These are phyloP conservation scores for Solanum hybrid DNA, from an alignment of 305 asterid species.

Conservation along the genomic window DNA sequence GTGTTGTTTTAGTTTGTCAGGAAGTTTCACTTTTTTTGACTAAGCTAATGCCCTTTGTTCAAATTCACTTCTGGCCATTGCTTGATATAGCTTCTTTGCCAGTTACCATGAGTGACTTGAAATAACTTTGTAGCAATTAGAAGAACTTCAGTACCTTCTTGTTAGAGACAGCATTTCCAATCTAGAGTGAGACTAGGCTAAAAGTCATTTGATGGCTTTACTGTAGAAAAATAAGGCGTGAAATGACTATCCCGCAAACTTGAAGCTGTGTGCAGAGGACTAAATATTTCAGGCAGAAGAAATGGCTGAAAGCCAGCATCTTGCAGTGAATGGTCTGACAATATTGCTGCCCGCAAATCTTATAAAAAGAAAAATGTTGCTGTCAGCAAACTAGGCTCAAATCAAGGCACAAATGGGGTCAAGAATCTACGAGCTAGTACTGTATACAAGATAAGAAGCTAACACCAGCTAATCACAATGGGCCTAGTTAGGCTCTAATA, in stretches of 20 bases:
- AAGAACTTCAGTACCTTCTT: not conserved
- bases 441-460: not conserved
- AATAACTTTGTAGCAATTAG: not conserved
- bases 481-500: not conserved
- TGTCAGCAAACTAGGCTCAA: not conserved
- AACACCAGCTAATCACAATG: not conserved
- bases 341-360: not conserved
- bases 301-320: not conserved
- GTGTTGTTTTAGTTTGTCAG: not conserved
- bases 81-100: not conserved
- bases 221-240: not conserved
- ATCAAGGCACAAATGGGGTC: not conserved
- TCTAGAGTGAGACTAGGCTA: not conserved
- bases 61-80: not conserved
- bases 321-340: not conserved
- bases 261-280: not conserved
- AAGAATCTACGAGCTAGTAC: not conserved
- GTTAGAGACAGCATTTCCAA: not conserved
- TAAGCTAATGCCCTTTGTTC: not conserved
- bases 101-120: not conserved
- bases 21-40: not conserved
- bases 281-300: not conserved
- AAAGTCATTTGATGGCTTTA: not conserved
- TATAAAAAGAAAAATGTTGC: not conserved
- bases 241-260: not conserved